Evolutionary conservation across 2,329 filamentous ascomycete species (phyloP).

Genomic region (Beauveria asiatica): DNA sequence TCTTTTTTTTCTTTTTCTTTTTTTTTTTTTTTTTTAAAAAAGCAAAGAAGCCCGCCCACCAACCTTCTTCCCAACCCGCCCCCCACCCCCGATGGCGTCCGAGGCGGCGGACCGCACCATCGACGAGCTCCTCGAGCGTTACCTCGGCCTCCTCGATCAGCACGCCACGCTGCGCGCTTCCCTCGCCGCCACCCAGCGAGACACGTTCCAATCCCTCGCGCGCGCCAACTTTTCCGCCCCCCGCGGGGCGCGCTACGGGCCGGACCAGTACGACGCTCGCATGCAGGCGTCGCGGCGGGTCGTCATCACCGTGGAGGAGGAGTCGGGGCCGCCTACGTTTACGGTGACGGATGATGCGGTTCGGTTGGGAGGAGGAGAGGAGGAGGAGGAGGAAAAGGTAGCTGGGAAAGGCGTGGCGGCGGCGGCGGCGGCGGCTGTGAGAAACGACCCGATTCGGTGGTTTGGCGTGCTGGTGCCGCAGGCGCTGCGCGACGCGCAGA

Average conservation of each 20-base stretch:
- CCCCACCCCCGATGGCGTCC: neutral
- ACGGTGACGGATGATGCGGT: constrained; percentile 8
- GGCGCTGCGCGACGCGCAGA: constrained; percentile 50
- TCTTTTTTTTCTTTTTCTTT: too few species aligned
- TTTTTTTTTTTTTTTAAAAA: too few species aligned
- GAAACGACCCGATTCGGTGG: constrained; percentile 55
- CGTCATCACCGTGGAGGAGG: constrained; percentile 9
- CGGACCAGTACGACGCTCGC: constrained; percentile 63
- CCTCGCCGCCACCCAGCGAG: constrained; percentile 45
- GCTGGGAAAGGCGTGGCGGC: constrained; percentile 8
- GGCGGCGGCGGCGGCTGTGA: neutral
- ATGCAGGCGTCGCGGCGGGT: constrained; percentile 54
- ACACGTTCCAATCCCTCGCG: constrained; percentile 54
- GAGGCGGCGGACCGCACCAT: constrained; percentile 30
- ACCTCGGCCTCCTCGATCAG: constrained; percentile 57
- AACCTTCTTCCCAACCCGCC: neutral
- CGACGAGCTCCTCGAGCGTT: constrained; percentile 55
- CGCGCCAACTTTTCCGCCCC: constrained; percentile 67
- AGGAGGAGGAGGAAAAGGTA: neutral
- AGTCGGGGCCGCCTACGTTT: constrained; percentile 15
- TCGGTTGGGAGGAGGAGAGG: neutral
- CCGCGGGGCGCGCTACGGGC: constrained; percentile 55
- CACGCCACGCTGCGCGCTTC: constrained; percentile 52
- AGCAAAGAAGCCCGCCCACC: neutral
- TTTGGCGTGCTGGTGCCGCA: constrained; percentile 47